These are phyloP conservation scores for Pythium volutum DNA, from an alignment of 352 stramenopile genomes.

Conservation along the genomic window DNA sequence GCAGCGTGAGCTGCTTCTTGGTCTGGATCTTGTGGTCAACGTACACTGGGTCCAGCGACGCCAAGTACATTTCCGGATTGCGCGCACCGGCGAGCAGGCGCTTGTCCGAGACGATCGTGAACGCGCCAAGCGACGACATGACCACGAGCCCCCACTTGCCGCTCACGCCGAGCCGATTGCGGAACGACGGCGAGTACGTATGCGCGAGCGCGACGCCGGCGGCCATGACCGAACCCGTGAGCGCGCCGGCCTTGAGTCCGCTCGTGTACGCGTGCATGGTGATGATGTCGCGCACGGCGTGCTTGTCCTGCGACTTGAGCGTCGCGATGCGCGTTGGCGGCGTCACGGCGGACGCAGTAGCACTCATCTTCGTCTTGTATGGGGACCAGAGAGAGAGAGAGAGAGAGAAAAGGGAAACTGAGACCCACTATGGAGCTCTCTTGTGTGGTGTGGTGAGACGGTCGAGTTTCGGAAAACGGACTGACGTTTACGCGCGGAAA, in stretches of 20 bases:
- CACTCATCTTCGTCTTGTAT: not conserved
- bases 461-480: not conserved
- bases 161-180: constrained; percentile 61
- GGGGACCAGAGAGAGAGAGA: not conserved
- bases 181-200: constrained; percentile 66
- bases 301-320: constrained; percentile 31
- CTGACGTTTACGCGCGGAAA: constrained; percentile 16
- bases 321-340: constrained; percentile 16
- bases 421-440: not conserved
- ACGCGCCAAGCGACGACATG: constrained; percentile 54
- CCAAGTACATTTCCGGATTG: constrained; percentile 73
- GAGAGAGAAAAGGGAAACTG: too few relatives aligned
- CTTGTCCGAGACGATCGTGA: constrained; percentile 66
- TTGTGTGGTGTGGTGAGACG: constrained; percentile 9
- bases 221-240: constrained; percentile 27
- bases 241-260: constrained; percentile 48
- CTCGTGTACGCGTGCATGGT: constrained; percentile 60
- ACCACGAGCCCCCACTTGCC: constrained; percentile 76
- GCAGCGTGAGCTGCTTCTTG: constrained; percentile 38
- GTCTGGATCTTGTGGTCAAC: constrained; percentile 30
- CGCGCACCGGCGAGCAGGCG: constrained; percentile 55
- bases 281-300: constrained; percentile 64
- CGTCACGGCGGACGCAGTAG: constrained; percentile 18
- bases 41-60: constrained; percentile 46
- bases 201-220: constrained; percentile 41